Evolutionary conservation across 805 yeast genomes (phyloP), one percentile per base, ranked within the genome.

Genomic region (Komagataella mondaviorum): DNA sequence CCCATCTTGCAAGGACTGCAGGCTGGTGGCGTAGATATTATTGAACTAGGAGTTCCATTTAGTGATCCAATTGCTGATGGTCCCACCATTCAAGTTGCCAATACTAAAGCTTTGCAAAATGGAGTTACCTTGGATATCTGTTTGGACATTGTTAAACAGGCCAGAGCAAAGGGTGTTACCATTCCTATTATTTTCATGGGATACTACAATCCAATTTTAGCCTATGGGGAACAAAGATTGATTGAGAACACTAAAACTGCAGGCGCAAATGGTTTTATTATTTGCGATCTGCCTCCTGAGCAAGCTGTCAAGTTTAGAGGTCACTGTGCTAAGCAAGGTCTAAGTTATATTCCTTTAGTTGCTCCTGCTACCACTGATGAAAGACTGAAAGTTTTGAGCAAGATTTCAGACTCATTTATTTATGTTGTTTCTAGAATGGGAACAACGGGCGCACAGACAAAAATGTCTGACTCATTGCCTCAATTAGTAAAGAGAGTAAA

Each of bases 11-110:
- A 82, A 64, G 91, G 93, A 20, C 79, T 93, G 71, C 98, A 93
- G 71, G 86, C 78, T 24, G 97, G 96, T 57, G 99, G 99, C 52
- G 95, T 86, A 44, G 98, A 93, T 63, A 77, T 93, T 55, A 88
- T 93, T 58, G 99, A 93, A 70, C 71, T 93, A 48, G 99, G 99
- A 55, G 71, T 93, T 64, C 99, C 99, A 48, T 93, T 93, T 66
- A 84, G 96, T 20, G 99, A 93, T 65, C 99, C 99, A 44, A 89
- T 93, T 65, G 99, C 98, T 39, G 99, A 93, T 67, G 99, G 99
- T 48, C 96, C 98, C 45, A 88, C 96, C 16, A 93, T 93, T 61
- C 99, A 93, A 71, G 81, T 72, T 39, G 88, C 98, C 44, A 90
- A 90, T 70, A 78, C 78, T 18, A 72, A 70, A n/a, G 93, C 99